Conservation (phyloP, 495 filamentous ascomycete species). For the Chaetomidium leptoderma region DNA sequence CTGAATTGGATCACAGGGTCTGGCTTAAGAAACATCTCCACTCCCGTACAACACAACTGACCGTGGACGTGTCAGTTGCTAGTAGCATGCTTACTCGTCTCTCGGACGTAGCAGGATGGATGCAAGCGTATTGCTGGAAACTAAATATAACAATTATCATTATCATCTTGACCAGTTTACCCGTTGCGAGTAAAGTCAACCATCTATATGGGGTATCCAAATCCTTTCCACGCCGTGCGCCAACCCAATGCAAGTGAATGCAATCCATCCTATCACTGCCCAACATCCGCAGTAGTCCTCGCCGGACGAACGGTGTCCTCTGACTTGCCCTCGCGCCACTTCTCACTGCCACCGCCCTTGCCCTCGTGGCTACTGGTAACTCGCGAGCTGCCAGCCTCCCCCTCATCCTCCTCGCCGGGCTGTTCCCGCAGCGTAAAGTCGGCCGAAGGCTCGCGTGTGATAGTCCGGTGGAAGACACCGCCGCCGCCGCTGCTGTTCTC, state of each 20-base stretch:
- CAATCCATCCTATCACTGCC: neutral
- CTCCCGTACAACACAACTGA: too few relatives aligned
- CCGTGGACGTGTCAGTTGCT: too few relatives aligned
- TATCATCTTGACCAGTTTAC: neutral
- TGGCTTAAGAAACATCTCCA: neutral
- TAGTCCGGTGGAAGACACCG: neutral
- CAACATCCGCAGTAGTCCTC: neutral
- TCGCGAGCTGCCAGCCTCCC: neutral
- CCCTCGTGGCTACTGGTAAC: neutral
- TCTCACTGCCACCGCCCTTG: neutral
- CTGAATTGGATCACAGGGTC: neutral
- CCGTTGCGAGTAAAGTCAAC: neutral
- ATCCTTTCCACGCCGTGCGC: neutral
- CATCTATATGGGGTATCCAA: neutral
- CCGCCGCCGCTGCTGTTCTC: neutral
- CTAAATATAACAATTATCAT: too few relatives aligned
- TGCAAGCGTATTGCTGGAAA: too few relatives aligned
- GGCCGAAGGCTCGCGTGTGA: neutral
- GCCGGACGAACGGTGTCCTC: neutral
- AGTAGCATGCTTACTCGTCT: neutral
- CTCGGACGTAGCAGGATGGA: too few relatives aligned
- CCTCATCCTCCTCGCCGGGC: conserved; percentile 7
- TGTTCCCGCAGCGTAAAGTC: conserved; percentile 13
- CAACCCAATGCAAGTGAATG: neutral
- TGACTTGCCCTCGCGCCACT: neutral